phyloP scores from a whole-genome alignment of 306 rosid species.

The Prinsepia uniflora region DNA sequence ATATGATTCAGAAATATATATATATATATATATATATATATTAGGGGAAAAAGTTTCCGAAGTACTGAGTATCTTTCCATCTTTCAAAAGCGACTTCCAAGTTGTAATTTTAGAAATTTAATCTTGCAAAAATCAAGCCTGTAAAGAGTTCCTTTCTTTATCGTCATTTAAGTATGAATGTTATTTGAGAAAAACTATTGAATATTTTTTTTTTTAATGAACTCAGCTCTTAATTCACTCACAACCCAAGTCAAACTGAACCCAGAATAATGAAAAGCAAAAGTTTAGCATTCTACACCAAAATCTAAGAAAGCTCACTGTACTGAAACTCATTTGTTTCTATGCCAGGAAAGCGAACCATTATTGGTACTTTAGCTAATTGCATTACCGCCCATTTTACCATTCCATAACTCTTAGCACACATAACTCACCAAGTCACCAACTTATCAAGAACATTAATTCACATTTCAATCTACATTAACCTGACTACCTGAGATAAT shows the following conservation, averaged over 20 bases:
- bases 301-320: not conserved
- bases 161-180: no score
- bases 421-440: not conserved
- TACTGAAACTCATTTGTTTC: not conserved
- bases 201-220: no score
- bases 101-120: not conserved
- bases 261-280: not conserved
- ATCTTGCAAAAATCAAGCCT: no score
- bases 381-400: constrained; percentile 2
- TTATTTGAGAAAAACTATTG: no score
- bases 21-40: no score
- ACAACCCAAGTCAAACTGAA: not conserved
- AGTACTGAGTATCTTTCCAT: no score
- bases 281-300: not conserved
- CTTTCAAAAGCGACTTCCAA: no score
- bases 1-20: no score
- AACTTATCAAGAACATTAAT: not conserved
- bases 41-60: no score
- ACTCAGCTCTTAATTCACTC: not conserved
- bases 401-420: not conserved
- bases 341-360: not conserved
- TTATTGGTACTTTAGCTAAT: not conserved
- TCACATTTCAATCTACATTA: not conserved
- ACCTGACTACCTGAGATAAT: not conserved
- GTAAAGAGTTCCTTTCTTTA: no score